Evolutionary conservation across 768 basidiomycete genomes (phyloP), one percentile per base, ranked within the genome.

Genomic region (Ramaria rubella): DNA sequence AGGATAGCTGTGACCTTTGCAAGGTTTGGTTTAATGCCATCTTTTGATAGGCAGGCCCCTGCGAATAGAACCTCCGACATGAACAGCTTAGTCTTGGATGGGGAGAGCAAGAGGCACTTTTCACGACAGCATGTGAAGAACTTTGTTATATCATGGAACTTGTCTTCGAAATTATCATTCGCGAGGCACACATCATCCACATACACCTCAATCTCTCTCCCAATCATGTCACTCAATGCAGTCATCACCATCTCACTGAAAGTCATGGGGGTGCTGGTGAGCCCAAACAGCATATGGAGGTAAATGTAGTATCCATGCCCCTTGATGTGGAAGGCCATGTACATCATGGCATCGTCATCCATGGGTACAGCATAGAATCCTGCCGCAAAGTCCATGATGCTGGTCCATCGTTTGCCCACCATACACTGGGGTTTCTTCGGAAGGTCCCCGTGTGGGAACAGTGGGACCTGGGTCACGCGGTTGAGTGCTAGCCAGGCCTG

Each of bases 281-380:
- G 49, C 0, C 76, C 75, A 55, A 77, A 76, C 0, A 73, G 75
- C 71, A 78, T 75, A 0, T 64, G 30, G 1, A 51, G 36, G 42
- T 72, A 76, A 5, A 57, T 50, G 42, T 70, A 73, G 49, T 70
- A 75, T 0, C 76, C 76, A 1, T 61, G 17, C 0, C 73, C 74
- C 51, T 69, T 67, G 0, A 74, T 64, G 33, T 72, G 75, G 57
- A 77, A 75, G 21, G 50, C 50, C 1, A 23, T 45, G 44, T 45
- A 45, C 23, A 9, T 12, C 3, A 45, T 27, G 2, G 44, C 49
- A 3, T 44, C 58, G 1, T 69, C 55, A 4, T 55, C 23, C 2
- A 68, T 58, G 12, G 15, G 15, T 12, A 45, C 44, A 0, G 61
- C 63, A 24, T 70, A 68, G 64, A 75, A 77, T 1, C 74, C 76